A percentile compares a stretch with the other conserved stretches of the same genome.
phyloP scores from a whole-genome alignment of 768 basidiomycete genomes.

The Suillus subaureus region DNA sequence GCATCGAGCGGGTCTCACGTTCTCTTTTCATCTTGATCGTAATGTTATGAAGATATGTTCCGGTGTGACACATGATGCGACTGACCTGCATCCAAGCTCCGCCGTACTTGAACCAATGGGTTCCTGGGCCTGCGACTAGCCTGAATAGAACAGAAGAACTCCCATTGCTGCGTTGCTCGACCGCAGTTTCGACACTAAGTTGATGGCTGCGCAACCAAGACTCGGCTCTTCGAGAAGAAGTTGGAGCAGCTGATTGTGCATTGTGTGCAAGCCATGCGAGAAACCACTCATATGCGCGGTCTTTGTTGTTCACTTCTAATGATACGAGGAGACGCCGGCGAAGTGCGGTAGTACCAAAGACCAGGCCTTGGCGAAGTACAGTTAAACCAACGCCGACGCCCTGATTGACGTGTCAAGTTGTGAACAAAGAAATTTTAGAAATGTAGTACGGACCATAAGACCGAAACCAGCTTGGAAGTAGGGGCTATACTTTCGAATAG shows the following conservation, averaged over 20 bases:
- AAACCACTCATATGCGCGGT: conserved; percentile 95
- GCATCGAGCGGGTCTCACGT: conserved; percentile 90
- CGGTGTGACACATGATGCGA: background rate
- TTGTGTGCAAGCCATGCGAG: conserved; percentile 93
- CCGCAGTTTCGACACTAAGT: conserved; percentile 90
- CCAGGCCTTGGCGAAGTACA: conserved; percentile 67
- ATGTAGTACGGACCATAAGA: conserved; percentile 69
- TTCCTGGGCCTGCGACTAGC: conserved; percentile 95
- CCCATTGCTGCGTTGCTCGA: conserved; percentile 89
- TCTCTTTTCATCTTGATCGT: conserved; percentile 83
- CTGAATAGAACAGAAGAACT: conserved; percentile 88
- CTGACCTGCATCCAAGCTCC: conserved; percentile 95
- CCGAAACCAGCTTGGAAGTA: conserved; percentile 99
- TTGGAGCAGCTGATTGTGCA: conserved; percentile 35
- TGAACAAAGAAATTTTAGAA: background rate
- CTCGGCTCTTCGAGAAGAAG: conserved; percentile 26
- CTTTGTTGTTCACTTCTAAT: conserved; percentile 95
- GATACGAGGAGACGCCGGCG: conserved; percentile 91
- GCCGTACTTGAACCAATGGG: conserved; percentile 87
- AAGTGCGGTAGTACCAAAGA: conserved; percentile 71
- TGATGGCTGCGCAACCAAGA: conserved; percentile 81
- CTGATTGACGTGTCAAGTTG: conserved; percentile 41
- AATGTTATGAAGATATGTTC: conserved; percentile 7
- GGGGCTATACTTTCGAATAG: conserved; percentile 64
- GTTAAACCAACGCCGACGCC: conserved; percentile 89